Conservation (phyloP, 192 early-diverging fungal genomes). For the Borealophlyctis nickersoniae region DNA sequence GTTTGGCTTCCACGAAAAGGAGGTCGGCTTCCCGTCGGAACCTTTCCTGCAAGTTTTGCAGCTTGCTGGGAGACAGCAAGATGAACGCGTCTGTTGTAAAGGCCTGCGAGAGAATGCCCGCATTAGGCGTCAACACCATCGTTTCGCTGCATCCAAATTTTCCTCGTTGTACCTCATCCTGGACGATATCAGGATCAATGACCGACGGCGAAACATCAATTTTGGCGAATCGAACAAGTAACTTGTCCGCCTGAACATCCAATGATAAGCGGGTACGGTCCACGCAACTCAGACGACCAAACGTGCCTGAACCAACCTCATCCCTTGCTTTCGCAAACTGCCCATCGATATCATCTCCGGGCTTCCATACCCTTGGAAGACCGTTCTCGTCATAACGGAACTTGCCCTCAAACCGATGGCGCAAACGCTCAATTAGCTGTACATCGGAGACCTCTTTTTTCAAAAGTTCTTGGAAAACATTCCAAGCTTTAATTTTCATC, state of each 20-base stretch:
- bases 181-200: conserved; percentile 34
- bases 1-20: conserved; percentile 93
- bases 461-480: conserved; percentile 64
- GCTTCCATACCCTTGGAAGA: conserved; percentile 91
- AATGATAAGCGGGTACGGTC: conserved; percentile 27
- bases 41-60: conserved; percentile 58
- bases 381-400: conserved; percentile 95
- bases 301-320: conserved; percentile 32
- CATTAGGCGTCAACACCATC: too few species aligned
- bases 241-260: conserved; percentile 50
- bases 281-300: conserved; percentile 1
- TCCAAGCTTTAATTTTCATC: conserved; percentile 71
- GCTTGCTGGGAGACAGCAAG: conserved; percentile 36
- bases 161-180: conserved; percentile 53
- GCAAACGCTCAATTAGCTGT: conserved; percentile 75
- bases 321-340: conserved; percentile 72
- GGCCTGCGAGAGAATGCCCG: too few species aligned
- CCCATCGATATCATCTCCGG: conserved; percentile 91
- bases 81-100: conserved; percentile 36
- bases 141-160: too few species aligned
- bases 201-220: conserved; percentile 55
- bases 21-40: conserved; percentile 90
- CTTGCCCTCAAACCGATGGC: conserved; percentile 73
- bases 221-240: conserved; percentile 70
- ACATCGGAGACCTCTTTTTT: conserved; percentile 81